These are phyloP conservation scores for Scutellaria baicalensis DNA, from an alignment of 257 asterid genomes.

Conservation along the genomic window DNA sequence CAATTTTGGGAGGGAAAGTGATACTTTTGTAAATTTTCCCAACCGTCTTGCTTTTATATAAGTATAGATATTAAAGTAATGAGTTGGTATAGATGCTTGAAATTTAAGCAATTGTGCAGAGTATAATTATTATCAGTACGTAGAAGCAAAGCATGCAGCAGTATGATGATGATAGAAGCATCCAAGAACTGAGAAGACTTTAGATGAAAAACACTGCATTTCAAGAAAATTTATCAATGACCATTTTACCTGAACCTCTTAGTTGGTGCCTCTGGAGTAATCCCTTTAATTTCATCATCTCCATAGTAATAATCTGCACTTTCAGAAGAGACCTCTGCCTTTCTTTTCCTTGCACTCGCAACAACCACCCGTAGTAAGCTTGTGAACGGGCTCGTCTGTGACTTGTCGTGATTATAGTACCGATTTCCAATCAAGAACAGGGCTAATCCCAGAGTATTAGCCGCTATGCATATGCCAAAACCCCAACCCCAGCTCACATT, in stretches of 20 bases:
- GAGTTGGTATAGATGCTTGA: neutral
- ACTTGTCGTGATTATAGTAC: constrained; percentile 18
- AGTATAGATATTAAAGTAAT: neutral
- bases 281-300: constrained; percentile 6
- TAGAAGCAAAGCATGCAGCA: constrained; percentile 8
- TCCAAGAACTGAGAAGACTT: neutral
- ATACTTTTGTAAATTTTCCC: no score
- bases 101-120: neutral
- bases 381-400: constrained; percentile 35
- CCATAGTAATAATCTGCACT: constrained; percentile 23
- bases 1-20: no score
- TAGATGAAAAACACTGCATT: neutral
- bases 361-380: constrained; percentile 31
- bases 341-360: constrained; percentile 36
- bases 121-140: neutral
- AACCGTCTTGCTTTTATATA: no score
- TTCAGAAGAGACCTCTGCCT: neutral
- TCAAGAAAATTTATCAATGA: neutral
- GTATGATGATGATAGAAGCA: neutral
- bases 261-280: constrained; percentile 9
- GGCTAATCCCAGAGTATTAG: constrained; percentile 18
- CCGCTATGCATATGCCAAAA: constrained; percentile 16
- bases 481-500: constrained; percentile 42
- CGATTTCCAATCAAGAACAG: constrained; percentile 29
- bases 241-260: constrained; percentile 29